Evolutionary conservation across 228 moss, liverwort and hornwort species (phyloP).

Genomic region (Sphagnum magellanicum): DNA sequence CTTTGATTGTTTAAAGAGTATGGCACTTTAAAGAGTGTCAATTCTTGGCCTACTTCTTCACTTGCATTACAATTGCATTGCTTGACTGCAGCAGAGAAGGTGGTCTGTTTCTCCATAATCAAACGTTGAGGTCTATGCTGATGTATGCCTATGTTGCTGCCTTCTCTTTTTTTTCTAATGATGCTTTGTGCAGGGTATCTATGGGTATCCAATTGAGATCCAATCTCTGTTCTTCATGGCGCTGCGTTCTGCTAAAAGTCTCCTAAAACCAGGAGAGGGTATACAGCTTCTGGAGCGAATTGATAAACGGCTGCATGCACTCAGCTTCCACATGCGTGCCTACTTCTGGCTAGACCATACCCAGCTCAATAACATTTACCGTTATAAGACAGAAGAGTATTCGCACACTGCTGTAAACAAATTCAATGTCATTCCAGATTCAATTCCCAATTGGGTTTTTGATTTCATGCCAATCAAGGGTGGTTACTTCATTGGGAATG

Average conservation of each 20-base stretch:
- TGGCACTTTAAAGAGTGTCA: not conserved
- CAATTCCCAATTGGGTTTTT: not conserved
- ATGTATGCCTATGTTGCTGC: not conserved
- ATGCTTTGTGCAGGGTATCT: slow-evolving; percentile 58
- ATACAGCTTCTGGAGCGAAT: not conserved
- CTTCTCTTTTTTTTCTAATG: too few species aligned
- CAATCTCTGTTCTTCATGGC: slow-evolving; percentile 25
- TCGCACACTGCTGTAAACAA: not conserved
- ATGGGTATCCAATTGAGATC: slow-evolving; percentile 94
- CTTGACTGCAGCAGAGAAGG: too few species aligned
- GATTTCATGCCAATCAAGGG: slow-evolving; percentile 6
- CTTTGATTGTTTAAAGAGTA: not conserved
- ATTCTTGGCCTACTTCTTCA: not conserved
- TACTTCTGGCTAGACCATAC: slow-evolving; percentile 46
- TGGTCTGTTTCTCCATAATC: too few species aligned
- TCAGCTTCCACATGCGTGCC: not conserved
- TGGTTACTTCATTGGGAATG: slow-evolving; percentile 1
- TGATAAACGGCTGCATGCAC: slow-evolving; percentile 34
- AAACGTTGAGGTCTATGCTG: not conserved
- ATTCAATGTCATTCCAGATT: slow-evolving; percentile 2
- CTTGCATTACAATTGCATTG: not conserved
- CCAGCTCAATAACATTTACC: slow-evolving; percentile 1
- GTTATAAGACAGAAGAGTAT: slow-evolving; percentile 15
- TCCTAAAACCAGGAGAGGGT: slow-evolving; percentile 1
- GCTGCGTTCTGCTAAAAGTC: slow-evolving; percentile 2